phyloP scores from a whole-genome alignment of 2,329 filamentous ascomycete species.

The Stagonosporopsis rhizophila region DNA sequence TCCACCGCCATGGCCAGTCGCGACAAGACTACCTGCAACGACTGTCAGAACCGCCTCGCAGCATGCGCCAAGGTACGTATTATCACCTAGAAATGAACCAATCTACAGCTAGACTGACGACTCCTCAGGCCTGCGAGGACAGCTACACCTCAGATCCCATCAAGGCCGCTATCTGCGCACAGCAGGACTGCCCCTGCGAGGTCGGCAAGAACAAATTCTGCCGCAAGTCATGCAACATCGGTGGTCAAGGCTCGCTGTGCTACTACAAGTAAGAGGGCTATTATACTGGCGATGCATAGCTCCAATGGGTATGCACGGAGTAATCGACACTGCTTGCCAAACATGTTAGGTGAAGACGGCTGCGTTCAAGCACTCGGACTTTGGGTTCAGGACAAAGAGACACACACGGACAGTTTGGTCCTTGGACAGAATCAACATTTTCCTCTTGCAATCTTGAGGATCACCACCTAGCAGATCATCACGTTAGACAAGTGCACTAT shows the following conservation, averaged over 20 bases:
- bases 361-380: neutral
- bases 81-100: neutral
- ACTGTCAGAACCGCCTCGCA: neutral
- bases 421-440: neutral
- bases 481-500: too few relatives aligned
- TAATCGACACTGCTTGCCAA: neutral
- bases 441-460: too few relatives aligned
- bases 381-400: neutral
- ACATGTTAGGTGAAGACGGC: neutral
- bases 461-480: too few relatives aligned
- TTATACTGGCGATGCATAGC: neutral
- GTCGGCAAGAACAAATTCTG: slow-evolving; percentile 4
- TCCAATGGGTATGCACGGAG: neutral
- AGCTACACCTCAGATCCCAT: neutral
- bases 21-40: neutral
- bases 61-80: neutral
- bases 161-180: neutral
- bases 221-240: neutral
- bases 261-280: neutral
- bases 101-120: neutral
- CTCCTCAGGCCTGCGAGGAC: neutral
- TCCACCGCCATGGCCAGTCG: neutral
- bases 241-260: neutral
- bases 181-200: neutral
- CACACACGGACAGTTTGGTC: neutral